A percentile compares a stretch with the other conserved stretches of the same genome.
phyloP scores from a whole-genome alignment of 2,329 filamentous ascomycete genomes.

The Aspergillus puulaauensis region DNA sequence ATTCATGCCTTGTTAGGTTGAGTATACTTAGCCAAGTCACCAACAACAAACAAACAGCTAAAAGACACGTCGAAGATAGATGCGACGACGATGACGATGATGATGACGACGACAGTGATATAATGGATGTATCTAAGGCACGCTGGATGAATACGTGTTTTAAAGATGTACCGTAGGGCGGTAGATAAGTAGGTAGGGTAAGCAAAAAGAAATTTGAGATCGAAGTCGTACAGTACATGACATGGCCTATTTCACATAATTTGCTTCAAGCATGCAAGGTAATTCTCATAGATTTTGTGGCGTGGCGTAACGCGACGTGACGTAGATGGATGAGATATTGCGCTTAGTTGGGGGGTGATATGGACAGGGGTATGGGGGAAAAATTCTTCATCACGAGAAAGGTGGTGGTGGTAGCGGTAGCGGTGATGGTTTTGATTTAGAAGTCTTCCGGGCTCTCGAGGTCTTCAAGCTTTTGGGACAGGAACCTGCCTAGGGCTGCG shows the following conservation, averaged over 20 bases:
- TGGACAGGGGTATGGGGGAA: not conserved
- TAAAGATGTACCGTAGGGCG: too few relatives aligned
- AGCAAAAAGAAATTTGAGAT: not conserved
- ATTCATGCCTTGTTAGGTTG: too few relatives aligned
- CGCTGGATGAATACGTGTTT: not conserved
- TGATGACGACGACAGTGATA: too few relatives aligned
- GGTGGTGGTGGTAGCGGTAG: not conserved
- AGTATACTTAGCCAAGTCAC: too few relatives aligned
- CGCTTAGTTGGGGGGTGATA: not conserved
- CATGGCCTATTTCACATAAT: not conserved
- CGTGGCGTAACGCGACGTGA: not conserved
- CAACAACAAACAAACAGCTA: not conserved
- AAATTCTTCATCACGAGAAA: not conserved
- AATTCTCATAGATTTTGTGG: not conserved
- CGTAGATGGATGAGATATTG: not conserved
- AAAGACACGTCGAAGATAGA: not conserved
- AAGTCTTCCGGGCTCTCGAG: constrained; percentile 45
- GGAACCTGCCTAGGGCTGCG: constrained; percentile 40
- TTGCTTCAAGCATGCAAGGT: too few relatives aligned
- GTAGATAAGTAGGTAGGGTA: too few relatives aligned
- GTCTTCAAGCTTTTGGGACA: constrained; percentile 41
- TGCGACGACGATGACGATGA: not conserved
- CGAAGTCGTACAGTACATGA: not conserved
- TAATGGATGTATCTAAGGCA: not conserved
- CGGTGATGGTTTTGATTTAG: not conserved